phyloP scores from a whole-genome alignment of 1,139 yeast species.

The Chernovozyma aurita region DNA sequence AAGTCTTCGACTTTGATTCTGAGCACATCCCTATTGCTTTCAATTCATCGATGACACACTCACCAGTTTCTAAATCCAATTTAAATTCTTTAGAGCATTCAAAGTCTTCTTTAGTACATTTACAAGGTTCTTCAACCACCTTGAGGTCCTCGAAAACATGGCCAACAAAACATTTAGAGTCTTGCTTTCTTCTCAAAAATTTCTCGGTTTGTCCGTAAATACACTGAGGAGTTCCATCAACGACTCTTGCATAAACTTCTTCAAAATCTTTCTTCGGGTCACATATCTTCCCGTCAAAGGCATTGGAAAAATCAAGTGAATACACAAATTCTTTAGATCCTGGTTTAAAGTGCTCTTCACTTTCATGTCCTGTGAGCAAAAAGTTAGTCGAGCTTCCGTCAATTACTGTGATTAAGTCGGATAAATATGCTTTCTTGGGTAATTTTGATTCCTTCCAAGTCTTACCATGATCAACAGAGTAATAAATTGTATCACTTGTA shows the following conservation, averaged over 20 bases:
- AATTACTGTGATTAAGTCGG: slow-evolving; percentile 51
- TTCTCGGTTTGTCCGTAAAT: slow-evolving; percentile 70
- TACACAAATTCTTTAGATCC: slow-evolving; percentile 23
- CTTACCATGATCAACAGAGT: slow-evolving; percentile 72
- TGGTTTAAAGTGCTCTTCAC: slow-evolving; percentile 12
- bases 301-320: slow-evolving; percentile 59
- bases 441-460: slow-evolving; percentile 55
- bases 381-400: slow-evolving; percentile 71
- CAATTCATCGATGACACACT: slow-evolving; percentile 52
- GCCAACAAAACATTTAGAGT: slow-evolving; percentile 65
- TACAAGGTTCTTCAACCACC: slow-evolving; percentile 55
- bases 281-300: slow-evolving; percentile 53
- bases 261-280: slow-evolving; percentile 43
- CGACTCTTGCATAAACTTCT: slow-evolving; percentile 57
- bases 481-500: slow-evolving; percentile 32
- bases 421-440: slow-evolving; percentile 45
- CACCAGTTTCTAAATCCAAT: slow-evolving; percentile 31
- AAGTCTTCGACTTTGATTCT: slow-evolving; percentile 13
- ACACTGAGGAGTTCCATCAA: slow-evolving; percentile 55
- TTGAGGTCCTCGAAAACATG: slow-evolving; percentile 56
- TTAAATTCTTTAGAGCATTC: slow-evolving; percentile 68
- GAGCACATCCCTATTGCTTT: slow-evolving; percentile 26
- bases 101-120: slow-evolving; percentile 61
- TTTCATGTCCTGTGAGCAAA: slow-evolving; percentile 46
- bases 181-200: slow-evolving; percentile 63